Percentiles rank a stretch among this genome's conserved stretches.
phyloP scores from a whole-genome alignment of 495 filamentous ascomycete species.

The Penicillium lagena region DNA sequence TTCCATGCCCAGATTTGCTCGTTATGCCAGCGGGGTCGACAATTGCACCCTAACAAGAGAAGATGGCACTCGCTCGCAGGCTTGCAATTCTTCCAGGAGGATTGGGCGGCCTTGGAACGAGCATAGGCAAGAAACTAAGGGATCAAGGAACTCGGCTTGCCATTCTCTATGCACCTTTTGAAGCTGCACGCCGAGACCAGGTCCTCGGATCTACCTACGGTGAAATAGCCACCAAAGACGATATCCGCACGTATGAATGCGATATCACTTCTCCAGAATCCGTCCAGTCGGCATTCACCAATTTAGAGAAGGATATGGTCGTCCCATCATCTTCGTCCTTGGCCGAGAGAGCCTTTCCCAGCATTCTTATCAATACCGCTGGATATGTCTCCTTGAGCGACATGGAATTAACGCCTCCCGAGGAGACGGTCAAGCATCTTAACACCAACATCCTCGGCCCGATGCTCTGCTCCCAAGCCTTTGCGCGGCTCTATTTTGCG shows the following conservation, averaged over 20 bases:
- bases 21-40: no score
- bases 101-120: slow-evolving; percentile 32
- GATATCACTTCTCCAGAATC: slow-evolving; percentile 34
- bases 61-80: slow-evolving; percentile 27
- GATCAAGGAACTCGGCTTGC: slow-evolving; percentile 30
- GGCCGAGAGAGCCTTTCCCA: slow-evolving; percentile 17
- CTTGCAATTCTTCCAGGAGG: slow-evolving; percentile 35
- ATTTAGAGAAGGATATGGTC: slow-evolving; percentile 15
- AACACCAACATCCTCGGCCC: slow-evolving; percentile 31
- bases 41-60: not conserved
- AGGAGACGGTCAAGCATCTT: slow-evolving; percentile 34
- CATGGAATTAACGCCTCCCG: slow-evolving; percentile 30
- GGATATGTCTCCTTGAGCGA: slow-evolving; percentile 37
- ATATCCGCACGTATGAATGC: slow-evolving; percentile 33
- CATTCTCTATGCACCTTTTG: slow-evolving; percentile 37
- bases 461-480: slow-evolving; percentile 38
- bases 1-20: no score
- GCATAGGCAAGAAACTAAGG: slow-evolving; percentile 30
- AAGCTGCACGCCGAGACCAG: slow-evolving; percentile 27
- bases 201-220: slow-evolving; percentile 27
- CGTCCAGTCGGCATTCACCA: slow-evolving; percentile 24
- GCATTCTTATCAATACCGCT: slow-evolving; percentile 36
- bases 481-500: slow-evolving; percentile 29
- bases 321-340: slow-evolving; percentile 7
- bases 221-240: slow-evolving; percentile 3